These are phyloP conservation scores for Rosa hybrid DNA, from an alignment of 331 rosid genomes.

Conservation along the genomic window DNA sequence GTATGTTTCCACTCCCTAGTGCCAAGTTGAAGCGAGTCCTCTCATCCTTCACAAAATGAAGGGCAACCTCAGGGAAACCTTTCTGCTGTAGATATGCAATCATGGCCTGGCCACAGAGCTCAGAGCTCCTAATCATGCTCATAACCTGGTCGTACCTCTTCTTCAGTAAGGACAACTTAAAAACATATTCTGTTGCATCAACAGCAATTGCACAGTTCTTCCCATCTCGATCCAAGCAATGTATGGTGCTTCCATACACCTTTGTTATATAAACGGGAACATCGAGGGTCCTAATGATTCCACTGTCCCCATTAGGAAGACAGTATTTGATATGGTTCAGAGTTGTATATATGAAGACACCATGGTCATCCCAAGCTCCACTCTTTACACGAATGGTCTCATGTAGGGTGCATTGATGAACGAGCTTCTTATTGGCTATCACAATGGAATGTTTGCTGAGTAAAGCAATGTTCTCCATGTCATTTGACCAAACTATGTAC, in stretches of 20 bases:
- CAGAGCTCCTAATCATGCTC: constrained; percentile 29
- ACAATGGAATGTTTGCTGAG: constrained; percentile 25
- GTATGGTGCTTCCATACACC: constrained; percentile 20
- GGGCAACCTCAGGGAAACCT: constrained; percentile 32
- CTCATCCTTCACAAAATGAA: constrained; percentile 33
- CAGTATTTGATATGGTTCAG: constrained; percentile 32
- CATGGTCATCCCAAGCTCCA: constrained; percentile 35
- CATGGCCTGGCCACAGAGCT: constrained; percentile 31
- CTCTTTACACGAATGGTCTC: constrained; percentile 31
- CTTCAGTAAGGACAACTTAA: constrained; percentile 23
- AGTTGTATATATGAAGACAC: constrained; percentile 30
- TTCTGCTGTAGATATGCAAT: constrained; percentile 30
- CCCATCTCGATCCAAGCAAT: constrained; percentile 30
- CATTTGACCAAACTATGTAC: constrained; percentile 29
- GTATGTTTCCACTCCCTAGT: constrained; percentile 28
- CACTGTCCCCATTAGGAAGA: constrained; percentile 31
- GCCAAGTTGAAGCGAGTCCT: constrained; percentile 33
- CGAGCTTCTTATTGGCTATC: constrained; percentile 27
- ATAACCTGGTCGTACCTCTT: constrained; percentile 27
- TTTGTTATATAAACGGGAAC: constrained; percentile 20
- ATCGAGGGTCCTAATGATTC: constrained; percentile 27
- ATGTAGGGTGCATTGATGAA: constrained; percentile 27
- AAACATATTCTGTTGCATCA: constrained; percentile 27
- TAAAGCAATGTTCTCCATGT: constrained; percentile 27
- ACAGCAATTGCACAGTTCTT: constrained; percentile 25